A percentile compares a stretch with the other conserved stretches of the same genome.
These are phyloP conservation scores for Malus hybrid DNA, from an alignment of 331 rosid species.

Conservation along the genomic window DNA sequence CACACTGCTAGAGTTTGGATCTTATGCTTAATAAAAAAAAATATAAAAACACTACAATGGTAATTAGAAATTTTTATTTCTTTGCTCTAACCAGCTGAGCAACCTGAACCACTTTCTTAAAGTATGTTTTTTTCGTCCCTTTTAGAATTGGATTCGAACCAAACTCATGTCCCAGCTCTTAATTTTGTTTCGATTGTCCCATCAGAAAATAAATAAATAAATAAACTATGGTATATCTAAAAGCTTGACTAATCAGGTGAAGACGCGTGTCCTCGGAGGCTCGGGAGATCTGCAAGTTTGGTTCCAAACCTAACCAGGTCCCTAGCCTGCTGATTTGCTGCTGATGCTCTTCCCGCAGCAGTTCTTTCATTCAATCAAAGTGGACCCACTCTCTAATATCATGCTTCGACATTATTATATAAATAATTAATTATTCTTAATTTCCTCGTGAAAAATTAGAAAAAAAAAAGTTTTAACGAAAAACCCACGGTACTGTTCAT, in stretches of 20 bases:
- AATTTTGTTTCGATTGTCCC: no score
- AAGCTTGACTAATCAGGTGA: background rate
- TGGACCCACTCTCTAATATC: conserved; percentile 21
- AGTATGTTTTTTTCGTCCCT: no score
- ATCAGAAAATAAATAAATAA: background rate
- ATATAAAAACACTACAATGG: no score
- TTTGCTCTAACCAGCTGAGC: no score
- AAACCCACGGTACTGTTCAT: no score
- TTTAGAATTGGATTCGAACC: no score
- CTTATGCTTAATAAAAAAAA: no score
- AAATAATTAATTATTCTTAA: background rate
- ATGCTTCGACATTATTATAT: conserved; percentile 2
- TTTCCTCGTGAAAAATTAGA: no score
- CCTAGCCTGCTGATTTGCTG: conserved; percentile 5
- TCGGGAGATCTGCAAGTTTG: conserved; percentile 24
- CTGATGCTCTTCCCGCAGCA: background rate
- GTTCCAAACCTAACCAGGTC: conserved; percentile 4
- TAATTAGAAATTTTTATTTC: no score
- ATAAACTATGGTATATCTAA: background rate
- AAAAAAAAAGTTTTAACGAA: background rate
- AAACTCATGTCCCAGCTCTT: no score
- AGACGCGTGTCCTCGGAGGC: conserved; percentile 9
- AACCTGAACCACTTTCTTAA: no score
- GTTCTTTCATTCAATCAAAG: background rate
- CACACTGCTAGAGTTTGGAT: no score